Base-by-base conservation (phyloP, 352 stramenopile species). In the Pythium phragmitis region DNA sequence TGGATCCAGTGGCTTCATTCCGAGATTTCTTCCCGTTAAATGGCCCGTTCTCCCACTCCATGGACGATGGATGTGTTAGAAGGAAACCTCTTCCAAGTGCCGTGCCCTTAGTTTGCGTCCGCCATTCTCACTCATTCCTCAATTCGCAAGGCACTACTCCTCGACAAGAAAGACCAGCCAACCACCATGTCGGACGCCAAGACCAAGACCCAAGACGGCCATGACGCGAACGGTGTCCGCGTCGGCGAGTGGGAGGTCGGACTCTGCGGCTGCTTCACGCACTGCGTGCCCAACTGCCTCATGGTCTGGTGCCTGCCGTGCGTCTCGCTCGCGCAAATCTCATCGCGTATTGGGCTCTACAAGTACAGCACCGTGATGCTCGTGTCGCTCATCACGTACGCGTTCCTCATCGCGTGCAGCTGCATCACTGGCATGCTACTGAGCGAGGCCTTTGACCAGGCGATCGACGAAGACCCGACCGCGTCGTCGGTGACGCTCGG, bases 201-300 rank as follows among this genome's bases (percentile, higher is more conserved):
- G 58, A 7, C 26, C 39, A 39, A 55, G 21, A 61, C 46, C 13
- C 34, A 51, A 30, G 9, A 47, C 34, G 23, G 26, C 54, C 48
- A 58, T 8, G 68, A 77, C n/a, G 21, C 55, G 26, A 56, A 60
- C 39, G 60, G 65, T 11, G 63, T 78, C 26, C 64, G 65, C 39
- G 21, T 71, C 37, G 64, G 46, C 7, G 39, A 36, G 1, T 82
- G 75, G 72, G 65, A 72, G 0, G 51, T 51, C 5, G 72, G 56
- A 0, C 34, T 80, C 13, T 73, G 50, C 50, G 49, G 39, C 43
- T 82, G 75, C 62, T 77, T 63, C 41, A 66, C 37, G 5, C 49
- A 78, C 59, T 47, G 62, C 41, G 50, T 76, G 21, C 75, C 75
- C 33, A 82, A 80, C 61, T 74, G 67, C 53, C 53, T 63, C 51